Evolutionary conservation across 2,329 filamentous ascomycete genomes (phyloP).

Genomic region (Coleophoma cylindrospora): DNA sequence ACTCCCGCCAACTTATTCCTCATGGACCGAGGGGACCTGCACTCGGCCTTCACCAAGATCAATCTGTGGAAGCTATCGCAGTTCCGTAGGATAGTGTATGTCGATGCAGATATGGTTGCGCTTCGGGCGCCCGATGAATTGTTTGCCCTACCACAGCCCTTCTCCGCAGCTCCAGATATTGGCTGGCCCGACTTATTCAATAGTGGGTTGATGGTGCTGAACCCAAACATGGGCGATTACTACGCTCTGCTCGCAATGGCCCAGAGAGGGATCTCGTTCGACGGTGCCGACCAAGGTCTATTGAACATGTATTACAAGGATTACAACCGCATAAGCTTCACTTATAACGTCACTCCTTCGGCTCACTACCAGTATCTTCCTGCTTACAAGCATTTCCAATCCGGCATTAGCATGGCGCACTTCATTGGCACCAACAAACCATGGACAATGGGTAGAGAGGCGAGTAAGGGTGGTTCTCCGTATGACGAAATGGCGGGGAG

Average conservation of each 20-base stretch:
- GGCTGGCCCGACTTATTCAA: conserved; percentile 99
- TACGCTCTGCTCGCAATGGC: conserved; percentile 81
- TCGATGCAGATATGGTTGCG: conserved; percentile 92
- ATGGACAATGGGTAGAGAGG: conserved; percentile 64
- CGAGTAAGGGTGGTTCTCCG: conserved; percentile 49
- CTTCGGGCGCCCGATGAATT: conserved; percentile 90
- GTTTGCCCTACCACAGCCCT: conserved; percentile 58
- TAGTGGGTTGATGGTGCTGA: conserved; percentile 91
- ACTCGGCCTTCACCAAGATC: conserved; percentile 95
- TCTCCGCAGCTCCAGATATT: conserved; percentile 81
- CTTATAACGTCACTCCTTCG: conserved; percentile 95
- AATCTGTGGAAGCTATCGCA: conserved; percentile 87
- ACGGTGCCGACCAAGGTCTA: conserved; percentile 93
- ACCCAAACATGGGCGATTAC: conserved; percentile 82
- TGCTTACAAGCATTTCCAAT: conserved; percentile 89
- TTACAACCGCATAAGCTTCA: conserved; percentile 87
- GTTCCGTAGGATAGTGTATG: conserved; percentile 88
- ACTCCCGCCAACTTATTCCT: conserved; percentile 78
- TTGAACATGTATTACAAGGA: conserved; percentile 90
- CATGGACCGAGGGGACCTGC: conserved; percentile 86
- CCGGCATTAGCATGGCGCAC: conserved; percentile 83
- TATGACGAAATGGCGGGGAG: conserved; percentile 80
- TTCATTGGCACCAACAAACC: conserved; percentile 93
- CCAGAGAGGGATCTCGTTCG: conserved; percentile 84
- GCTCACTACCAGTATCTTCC: conserved; percentile 97